Evolutionary conservation across 192 early-diverging fungal species (phyloP).

Genomic region (Obelidium mucronatum): DNA sequence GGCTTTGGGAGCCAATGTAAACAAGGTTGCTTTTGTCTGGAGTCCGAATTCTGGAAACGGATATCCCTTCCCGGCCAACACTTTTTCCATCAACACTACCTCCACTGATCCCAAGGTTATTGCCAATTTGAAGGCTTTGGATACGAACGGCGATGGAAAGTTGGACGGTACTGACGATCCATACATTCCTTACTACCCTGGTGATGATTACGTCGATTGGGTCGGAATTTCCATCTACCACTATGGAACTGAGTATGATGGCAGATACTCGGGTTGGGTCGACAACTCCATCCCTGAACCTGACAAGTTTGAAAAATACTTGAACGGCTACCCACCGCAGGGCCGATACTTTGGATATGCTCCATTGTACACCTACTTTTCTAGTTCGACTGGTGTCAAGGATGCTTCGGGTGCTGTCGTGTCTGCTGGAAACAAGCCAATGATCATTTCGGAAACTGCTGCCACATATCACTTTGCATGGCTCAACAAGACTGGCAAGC

Average conservation of each 20-base stretch:
- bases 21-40: slow-evolving; percentile 41
- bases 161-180: slow-evolving; percentile 28
- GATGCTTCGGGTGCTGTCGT: background rate
- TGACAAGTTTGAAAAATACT: slow-evolving; percentile 29
- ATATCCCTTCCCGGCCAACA: slow-evolving; percentile 8
- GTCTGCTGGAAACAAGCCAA: slow-evolving; percentile 15
- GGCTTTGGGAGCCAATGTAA: slow-evolving; percentile 26
- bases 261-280: background rate
- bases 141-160: slow-evolving; percentile 26
- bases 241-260: background rate
- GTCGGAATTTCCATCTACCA: slow-evolving; percentile 40
- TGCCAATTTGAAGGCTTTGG: slow-evolving; percentile 29
- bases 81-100: slow-evolving; percentile 10
- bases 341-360: slow-evolving; percentile 1
- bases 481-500: background rate
- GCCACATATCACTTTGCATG: slow-evolving; percentile 35
- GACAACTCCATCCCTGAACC: slow-evolving; percentile 20
- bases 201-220: slow-evolving; percentile 35
- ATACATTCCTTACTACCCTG: slow-evolving; percentile 34
- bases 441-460: slow-evolving; percentile 37
- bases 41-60: slow-evolving; percentile 34
- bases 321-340: slow-evolving; percentile 17
- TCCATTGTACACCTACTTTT: slow-evolving; percentile 40
- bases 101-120: slow-evolving; percentile 5
- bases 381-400: slow-evolving; percentile 6